phyloP scores from a whole-genome alignment of 2,329 filamentous ascomycete genomes.

The Phialemoniopsis sp. region DNA sequence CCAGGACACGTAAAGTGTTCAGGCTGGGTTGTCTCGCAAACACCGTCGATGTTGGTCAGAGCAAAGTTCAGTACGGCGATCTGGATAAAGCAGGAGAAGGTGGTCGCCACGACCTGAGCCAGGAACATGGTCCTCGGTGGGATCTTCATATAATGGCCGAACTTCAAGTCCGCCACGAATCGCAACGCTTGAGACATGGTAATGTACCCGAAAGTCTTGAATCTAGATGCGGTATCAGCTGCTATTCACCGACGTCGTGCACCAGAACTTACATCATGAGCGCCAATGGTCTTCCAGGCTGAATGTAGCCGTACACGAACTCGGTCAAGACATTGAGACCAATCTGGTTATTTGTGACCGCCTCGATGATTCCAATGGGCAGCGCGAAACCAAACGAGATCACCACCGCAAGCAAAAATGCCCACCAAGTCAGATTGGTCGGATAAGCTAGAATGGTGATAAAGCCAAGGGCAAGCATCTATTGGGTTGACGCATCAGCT shows the following conservation, averaged over 20 bases:
- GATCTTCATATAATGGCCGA: slow-evolving; percentile 71
- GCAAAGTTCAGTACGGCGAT: slow-evolving; percentile 61
- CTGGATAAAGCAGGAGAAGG: slow-evolving; percentile 64
- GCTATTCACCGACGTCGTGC: background rate
- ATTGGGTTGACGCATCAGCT: background rate
- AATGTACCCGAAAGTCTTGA: slow-evolving; percentile 61
- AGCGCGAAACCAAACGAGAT: slow-evolving; percentile 62
- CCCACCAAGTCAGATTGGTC: slow-evolving; percentile 70
- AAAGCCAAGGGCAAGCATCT: slow-evolving; percentile 51
- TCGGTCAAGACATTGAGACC: slow-evolving; percentile 72
- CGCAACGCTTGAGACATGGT: slow-evolving; percentile 62
- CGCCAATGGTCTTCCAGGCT: slow-evolving; percentile 66
- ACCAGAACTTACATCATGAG: slow-evolving; percentile 59
- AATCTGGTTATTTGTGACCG: slow-evolving; percentile 66
- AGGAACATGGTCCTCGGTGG: slow-evolving; percentile 64
- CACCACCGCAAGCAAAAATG: slow-evolving; percentile 61
- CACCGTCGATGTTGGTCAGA: slow-evolving; percentile 54
- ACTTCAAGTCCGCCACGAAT: slow-evolving; percentile 64
- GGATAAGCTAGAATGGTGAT: slow-evolving; percentile 54
- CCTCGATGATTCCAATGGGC: slow-evolving; percentile 67
- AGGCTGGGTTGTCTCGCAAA: slow-evolving; percentile 55
- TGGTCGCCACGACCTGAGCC: slow-evolving; percentile 61
- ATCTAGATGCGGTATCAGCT: slow-evolving; percentile 27
- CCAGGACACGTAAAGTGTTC: slow-evolving; percentile 62
- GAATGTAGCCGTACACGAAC: slow-evolving; percentile 72